phyloP scores from a whole-genome alignment of 805 yeast species.

The Citeromyces matritensis region DNA sequence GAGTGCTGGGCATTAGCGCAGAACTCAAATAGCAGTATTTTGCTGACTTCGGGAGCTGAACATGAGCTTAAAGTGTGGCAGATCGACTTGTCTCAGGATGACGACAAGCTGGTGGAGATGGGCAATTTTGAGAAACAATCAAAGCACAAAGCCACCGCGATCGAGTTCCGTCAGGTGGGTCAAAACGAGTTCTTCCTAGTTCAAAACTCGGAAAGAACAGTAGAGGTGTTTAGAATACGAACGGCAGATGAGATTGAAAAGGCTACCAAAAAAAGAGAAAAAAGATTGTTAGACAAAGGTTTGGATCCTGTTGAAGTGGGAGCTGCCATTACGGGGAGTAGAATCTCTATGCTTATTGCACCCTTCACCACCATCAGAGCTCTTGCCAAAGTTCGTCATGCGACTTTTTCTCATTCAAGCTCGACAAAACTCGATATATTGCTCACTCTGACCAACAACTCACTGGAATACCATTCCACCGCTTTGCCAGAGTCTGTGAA shows the following conservation, averaged over 20 bases:
- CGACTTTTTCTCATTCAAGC: slow-evolving; percentile 43
- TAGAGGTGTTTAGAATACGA: slow-evolving; percentile 71
- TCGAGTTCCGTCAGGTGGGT: slow-evolving; percentile 30
- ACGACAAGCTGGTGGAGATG: slow-evolving; percentile 33
- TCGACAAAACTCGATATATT: slow-evolving; percentile 42
- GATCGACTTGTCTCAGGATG: slow-evolving; percentile 38
- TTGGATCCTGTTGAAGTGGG: slow-evolving; percentile 41
- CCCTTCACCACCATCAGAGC: slow-evolving; percentile 59
- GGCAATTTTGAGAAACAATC: slow-evolving; percentile 69
- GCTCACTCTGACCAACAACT: slow-evolving; percentile 55
- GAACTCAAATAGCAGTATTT: slow-evolving; percentile 16
- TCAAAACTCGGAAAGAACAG: slow-evolving; percentile 68
- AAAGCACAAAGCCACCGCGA: slow-evolving; percentile 49
- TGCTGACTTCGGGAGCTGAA: slow-evolving; percentile 66
- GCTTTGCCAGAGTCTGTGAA: slow-evolving; percentile 39
- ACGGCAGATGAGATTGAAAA: slow-evolving; percentile 63
- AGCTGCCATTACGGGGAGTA: slow-evolving; percentile 28
- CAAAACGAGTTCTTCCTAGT: slow-evolving; percentile 40
- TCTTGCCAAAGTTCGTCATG: slow-evolving; percentile 37
- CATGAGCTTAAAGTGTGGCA: slow-evolving; percentile 78
- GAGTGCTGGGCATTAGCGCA: slow-evolving; percentile 83
- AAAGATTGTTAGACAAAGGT: slow-evolving; percentile 66
- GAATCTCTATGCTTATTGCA: slow-evolving; percentile 43
- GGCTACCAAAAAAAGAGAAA: slow-evolving; percentile 63
- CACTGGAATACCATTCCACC: slow-evolving; percentile 53